Evolutionary conservation across 1,284 basidiomycete genomes (phyloP).

Genomic region (Heterobasidion irregulare): DNA sequence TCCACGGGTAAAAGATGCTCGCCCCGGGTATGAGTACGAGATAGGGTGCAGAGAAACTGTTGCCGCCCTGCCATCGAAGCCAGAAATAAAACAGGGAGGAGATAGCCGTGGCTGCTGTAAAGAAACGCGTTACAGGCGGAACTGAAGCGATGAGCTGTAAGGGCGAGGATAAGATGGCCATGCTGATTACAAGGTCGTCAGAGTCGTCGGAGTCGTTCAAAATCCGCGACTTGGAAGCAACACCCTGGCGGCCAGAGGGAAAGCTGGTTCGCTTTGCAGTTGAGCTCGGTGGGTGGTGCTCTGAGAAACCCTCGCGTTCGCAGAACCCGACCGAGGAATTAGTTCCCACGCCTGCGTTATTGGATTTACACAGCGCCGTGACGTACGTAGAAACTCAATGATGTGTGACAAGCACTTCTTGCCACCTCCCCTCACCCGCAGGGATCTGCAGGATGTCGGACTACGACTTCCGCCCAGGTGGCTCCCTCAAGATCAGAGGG

Average conservation of each 20-base stretch:
- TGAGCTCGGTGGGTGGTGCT: too few species aligned
- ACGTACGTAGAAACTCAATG: neutral
- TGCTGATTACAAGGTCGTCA: slow-evolving; percentile 19
- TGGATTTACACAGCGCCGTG: neutral
- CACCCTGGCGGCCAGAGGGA: too few species aligned
- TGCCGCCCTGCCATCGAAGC: slow-evolving; percentile 45
- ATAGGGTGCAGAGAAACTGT: slow-evolving; percentile 53
- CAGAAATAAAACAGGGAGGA: slow-evolving; percentile 60
- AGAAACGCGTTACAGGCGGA: slow-evolving; percentile 73
- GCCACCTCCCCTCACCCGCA: neutral
- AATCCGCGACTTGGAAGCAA: too few species aligned
- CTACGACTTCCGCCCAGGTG: slow-evolving; percentile 81
- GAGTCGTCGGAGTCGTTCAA: neutral
- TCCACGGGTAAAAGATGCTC: slow-evolving; percentile 89
- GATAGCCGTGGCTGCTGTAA: slow-evolving; percentile 62
- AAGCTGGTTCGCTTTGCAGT: too few species aligned
- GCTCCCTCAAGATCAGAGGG: slow-evolving; percentile 90
- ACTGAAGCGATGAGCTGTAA: slow-evolving; percentile 59
- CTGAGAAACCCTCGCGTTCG: too few species aligned
- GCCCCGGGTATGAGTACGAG: slow-evolving; percentile 81
- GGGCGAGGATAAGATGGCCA: slow-evolving; percentile 71
- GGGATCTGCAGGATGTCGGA: slow-evolving; percentile 48
- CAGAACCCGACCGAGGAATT: too few species aligned
- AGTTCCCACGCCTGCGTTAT: too few species aligned
- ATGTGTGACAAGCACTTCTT: neutral